Percentiles rank a stretch among this genome's conserved stretches.
Conservation (phyloP, 768 basidiomycete genomes). For the Psilocybe subaeruginosa region DNA sequence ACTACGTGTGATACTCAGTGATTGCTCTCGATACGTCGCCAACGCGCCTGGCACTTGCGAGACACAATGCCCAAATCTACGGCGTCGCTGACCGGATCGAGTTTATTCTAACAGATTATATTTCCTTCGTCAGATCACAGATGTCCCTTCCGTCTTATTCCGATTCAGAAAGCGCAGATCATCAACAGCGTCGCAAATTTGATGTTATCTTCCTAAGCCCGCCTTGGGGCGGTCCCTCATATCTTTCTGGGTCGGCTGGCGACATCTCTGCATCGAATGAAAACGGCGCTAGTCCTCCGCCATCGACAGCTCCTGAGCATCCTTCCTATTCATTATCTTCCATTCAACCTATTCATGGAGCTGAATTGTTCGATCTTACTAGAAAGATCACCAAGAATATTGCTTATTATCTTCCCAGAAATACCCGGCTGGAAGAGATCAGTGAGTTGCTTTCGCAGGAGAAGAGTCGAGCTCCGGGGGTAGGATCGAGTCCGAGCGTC, state of each 20-base stretch:
- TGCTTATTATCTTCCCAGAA: conserved; percentile 90
- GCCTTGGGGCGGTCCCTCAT: conserved; percentile 92
- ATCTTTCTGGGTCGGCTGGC: conserved; percentile 47
- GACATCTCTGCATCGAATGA: conserved; percentile 6
- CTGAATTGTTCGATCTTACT: conserved; percentile 77
- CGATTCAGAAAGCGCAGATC: conserved; percentile 1
- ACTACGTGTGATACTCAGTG: conserved; percentile 53
- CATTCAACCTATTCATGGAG: conserved; percentile 81
- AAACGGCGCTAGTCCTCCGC: not conserved
- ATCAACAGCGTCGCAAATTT: conserved; percentile 51
- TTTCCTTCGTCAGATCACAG: conserved; percentile 71
- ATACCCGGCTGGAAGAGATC: conserved; percentile 75
- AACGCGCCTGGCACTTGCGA: conserved; percentile 83
- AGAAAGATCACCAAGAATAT: conserved; percentile 77
- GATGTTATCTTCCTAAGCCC: conserved; percentile 94
- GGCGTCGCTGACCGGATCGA: conserved; percentile 96
- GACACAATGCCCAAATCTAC: conserved; percentile 92
- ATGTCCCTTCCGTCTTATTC: conserved; percentile 30
- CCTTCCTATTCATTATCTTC: conserved; percentile 69
- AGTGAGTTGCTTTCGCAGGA: conserved; percentile 34
- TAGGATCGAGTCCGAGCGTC: not conserved
- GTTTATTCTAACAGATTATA: conserved; percentile 87
- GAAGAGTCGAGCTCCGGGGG: not conserved
- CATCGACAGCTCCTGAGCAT: conserved; percentile 31
- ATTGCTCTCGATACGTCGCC: conserved; percentile 92